These are phyloP conservation scores for Pythium pyrilobum DNA, from an alignment of 352 stramenopile species.

Conservation along the genomic window DNA sequence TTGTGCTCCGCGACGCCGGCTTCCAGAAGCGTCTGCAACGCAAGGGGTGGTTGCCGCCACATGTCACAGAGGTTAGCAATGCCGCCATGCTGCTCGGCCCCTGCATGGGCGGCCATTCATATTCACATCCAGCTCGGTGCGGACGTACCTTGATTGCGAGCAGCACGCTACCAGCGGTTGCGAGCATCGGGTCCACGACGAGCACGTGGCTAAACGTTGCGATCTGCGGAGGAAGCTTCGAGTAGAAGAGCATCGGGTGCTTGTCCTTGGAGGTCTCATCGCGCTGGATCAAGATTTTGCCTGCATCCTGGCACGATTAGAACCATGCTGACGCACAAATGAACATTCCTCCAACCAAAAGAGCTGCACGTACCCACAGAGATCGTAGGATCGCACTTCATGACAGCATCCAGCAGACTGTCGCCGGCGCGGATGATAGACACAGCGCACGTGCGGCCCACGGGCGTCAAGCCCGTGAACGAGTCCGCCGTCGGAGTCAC, in stretches of 20 bases:
- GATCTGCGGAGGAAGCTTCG: conserved; percentile 90
- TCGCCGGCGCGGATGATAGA: conserved; percentile 93
- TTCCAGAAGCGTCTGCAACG: conserved; percentile 75
- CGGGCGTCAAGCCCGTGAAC: conserved; percentile 45
- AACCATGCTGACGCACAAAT: background rate
- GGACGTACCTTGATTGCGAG: conserved; percentile 83
- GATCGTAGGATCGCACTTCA: conserved; percentile 77
- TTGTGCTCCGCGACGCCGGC: conserved; percentile 81
- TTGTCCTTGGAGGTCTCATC: conserved; percentile 89
- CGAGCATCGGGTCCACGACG: conserved; percentile 97
- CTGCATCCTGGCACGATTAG: conserved; percentile 12
- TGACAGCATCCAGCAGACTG: conserved; percentile 87
- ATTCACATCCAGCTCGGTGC: background rate
- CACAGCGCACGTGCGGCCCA: conserved; percentile 82
- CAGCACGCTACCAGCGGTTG: conserved; percentile 85
- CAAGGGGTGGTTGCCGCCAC: background rate
- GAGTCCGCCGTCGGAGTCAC: conserved; percentile 64
- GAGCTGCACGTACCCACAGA: conserved; percentile 49
- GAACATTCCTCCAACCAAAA: too few relatives aligned
- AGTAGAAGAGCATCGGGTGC: conserved; percentile 90
- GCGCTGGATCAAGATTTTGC: conserved; percentile 97
- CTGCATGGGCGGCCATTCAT: background rate
- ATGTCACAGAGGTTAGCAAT: conserved; percentile 9
- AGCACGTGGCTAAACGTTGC: conserved; percentile 81
- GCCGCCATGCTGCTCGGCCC: background rate